phyloP scores from a whole-genome alignment of 805 yeast genomes.

The Candida oleophila region DNA sequence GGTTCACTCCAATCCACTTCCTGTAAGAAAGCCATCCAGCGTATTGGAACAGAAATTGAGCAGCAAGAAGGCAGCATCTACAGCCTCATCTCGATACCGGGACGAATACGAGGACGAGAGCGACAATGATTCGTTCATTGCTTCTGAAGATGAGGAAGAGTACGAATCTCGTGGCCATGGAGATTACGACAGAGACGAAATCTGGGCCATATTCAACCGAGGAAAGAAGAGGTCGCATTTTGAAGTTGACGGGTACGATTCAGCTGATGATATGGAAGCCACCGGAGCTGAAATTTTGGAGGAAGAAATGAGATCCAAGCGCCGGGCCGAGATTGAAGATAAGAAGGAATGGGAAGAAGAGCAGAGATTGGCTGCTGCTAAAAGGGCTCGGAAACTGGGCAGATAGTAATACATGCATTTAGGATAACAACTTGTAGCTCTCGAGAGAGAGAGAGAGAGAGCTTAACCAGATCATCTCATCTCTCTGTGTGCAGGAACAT shows the following conservation, averaged over 20 bases:
- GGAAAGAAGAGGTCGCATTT: conserved; percentile 54
- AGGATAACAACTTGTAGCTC: background rate
- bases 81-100: conserved; percentile 9
- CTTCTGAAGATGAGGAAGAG: conserved; percentile 44
- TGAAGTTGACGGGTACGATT: conserved; percentile 41
- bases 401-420: background rate
- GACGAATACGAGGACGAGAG: conserved; percentile 39
- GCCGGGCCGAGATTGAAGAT: conserved; percentile 76
- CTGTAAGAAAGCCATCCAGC: conserved; percentile 58
- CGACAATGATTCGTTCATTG: conserved; percentile 57
- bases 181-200: conserved; percentile 80
- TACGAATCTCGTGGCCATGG: conserved; percentile 17
- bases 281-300: conserved; percentile 84
- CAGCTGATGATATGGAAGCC: conserved; percentile 83
- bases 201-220: conserved; percentile 80
- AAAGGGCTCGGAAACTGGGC: conserved; percentile 16
- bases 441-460: too few relatives aligned
- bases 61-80: conserved; percentile 6
- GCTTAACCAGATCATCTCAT: too few relatives aligned
- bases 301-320: conserved; percentile 73
- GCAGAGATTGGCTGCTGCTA: conserved; percentile 36
- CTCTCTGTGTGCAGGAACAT: background rate
- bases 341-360: conserved; percentile 64
- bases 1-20: conserved; percentile 25
- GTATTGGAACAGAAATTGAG: conserved; percentile 46